A percentile compares a stretch with the other conserved stretches of the same genome.
phyloP scores from a whole-genome alignment of 495 filamentous ascomycete genomes.

The Cercophora scortea region DNA sequence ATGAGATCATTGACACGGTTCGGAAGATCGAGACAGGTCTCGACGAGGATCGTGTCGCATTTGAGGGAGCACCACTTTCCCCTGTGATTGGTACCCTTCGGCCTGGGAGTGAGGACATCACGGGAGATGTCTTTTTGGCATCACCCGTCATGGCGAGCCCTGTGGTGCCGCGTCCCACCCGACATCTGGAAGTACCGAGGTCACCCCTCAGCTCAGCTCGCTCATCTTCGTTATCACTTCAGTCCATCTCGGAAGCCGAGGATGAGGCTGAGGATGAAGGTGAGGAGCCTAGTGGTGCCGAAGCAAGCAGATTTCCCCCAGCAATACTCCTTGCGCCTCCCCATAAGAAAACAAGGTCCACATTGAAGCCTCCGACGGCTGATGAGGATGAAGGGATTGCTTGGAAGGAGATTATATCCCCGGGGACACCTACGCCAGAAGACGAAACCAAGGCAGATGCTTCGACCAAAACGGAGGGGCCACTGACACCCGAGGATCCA shows the following conservation, averaged over 20 bases:
- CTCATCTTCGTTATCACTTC: conserved; percentile 16
- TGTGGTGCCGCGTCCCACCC: conserved; percentile 4
- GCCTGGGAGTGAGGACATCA: conserved; percentile 18
- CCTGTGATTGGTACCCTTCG: conserved; percentile 22
- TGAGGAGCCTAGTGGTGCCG: conserved; percentile 6
- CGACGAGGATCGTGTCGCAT: conserved; percentile 32
- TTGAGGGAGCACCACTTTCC: conserved; percentile 28
- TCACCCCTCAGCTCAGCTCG: conserved; percentile 14
- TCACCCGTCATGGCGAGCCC: conserved; percentile 6
- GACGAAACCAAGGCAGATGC: not conserved
- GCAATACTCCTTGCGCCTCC: conserved; percentile 14
- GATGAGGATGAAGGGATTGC: conserved; percentile 27
- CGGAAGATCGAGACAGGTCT: conserved; percentile 37
- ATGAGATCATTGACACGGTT: conserved; percentile 38
- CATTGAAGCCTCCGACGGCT: conserved; percentile 3
- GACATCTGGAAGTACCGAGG: conserved; percentile 9
- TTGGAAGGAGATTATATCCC: conserved; percentile 8
- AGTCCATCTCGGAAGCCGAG: conserved; percentile 21
- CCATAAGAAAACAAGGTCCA: conserved; percentile 2
- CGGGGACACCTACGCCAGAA: conserved; percentile 2
- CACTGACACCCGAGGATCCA: too few relatives aligned
- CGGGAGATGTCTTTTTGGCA: conserved; percentile 8
- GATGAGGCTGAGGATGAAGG: conserved; percentile 3
- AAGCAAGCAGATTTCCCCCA: conserved; percentile 1
- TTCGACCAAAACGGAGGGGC: too few relatives aligned